These are phyloP conservation scores for Vigna unguiculata DNA, from an alignment of 306 rosid species.

Conservation along the genomic window DNA sequence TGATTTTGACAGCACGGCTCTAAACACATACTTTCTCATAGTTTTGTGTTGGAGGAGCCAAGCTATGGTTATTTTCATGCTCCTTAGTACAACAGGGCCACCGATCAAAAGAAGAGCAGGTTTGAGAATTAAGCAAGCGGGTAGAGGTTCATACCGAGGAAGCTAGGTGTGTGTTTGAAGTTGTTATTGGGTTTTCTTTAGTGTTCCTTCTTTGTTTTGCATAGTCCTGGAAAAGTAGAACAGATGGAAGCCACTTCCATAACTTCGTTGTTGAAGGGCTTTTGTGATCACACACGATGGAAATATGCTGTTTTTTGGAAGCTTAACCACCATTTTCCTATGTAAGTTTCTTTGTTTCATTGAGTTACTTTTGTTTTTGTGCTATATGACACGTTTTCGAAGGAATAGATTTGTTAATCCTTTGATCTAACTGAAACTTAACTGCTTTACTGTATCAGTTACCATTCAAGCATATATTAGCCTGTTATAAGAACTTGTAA, in stretches of 20 bases:
- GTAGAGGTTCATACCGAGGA: constrained; percentile 88
- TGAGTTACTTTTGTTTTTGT: constrained; percentile 26
- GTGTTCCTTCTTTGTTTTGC: constrained; percentile 40
- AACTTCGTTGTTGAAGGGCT: constrained; percentile 64
- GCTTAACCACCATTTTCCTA: constrained; percentile 63
- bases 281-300: constrained; percentile 79
- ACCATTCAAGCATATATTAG: background rate
- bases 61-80: constrained; percentile 68
- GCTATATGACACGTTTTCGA: background rate
- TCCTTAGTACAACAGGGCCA: constrained; percentile 67
- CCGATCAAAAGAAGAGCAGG: constrained; percentile 82
- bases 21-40: constrained; percentile 47
- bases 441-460: background rate
- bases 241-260: constrained; percentile 67
- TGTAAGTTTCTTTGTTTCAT: constrained; percentile 47
- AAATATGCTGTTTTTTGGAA: constrained; percentile 93
- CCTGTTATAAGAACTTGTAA: background rate
- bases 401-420: constrained; percentile 8
- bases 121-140: constrained; percentile 84
- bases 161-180: constrained; percentile 63
- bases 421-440: constrained; percentile 22
- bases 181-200: constrained; percentile 40
- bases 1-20: constrained; percentile 56
- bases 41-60: constrained; percentile 51
- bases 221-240: constrained; percentile 34